Base-by-base conservation (phyloP, 2,329 filamentous ascomycete genomes). In the Penicillium capsulatum region DNA sequence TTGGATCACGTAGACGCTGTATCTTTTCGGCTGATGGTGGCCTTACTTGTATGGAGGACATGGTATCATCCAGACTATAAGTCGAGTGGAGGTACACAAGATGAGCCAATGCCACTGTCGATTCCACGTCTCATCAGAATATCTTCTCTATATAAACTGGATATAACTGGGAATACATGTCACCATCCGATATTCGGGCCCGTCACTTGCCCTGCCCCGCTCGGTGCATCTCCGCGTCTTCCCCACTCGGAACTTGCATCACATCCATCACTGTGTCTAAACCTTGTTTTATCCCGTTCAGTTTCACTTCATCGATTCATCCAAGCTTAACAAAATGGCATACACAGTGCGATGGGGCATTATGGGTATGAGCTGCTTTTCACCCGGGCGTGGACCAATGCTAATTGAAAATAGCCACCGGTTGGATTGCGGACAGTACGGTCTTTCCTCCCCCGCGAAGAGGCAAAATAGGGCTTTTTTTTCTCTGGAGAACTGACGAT, bases 321-420 rank as follows among this genome's bases (percentile, higher is more conserved):
- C 13, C 9, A 28, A 28, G 9, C 15, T 33, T 43, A 22, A 22
- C 5, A 59, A 34, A 31, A 65, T 65, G 58, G 50, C 57, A 26
- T 56, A 65, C 45, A 65, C 62, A 43, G 45, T 67, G 17, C 59
- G 62, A 35, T 70, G 67, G 67, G 67, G 67, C 48, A 69, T 70
- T 40, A 60, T 70, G 53, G 65, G 65, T 68, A 59, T 44, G 63
- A 17, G 2, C 13, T 14, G 26, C 13, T 28, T 11, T 4, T 11
- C 6, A 7, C 11, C 26, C n/a, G 26, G n/a, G n/a, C n/a, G 19
- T 14, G n/a, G n/a, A 28, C 13, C 26, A 28, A 14, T 4, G 13
- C 26, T 11, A 28, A 28, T 11, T 6, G 13, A 4, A 45, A 36
- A 42, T 47, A 71, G 68, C 68, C 45, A 71, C 68, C 9, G 68